Evolutionary conservation across 23 red algal species (phyloP), one percentile per base, ranked within the genome.

Genomic region (Gracilaria domingensis): DNA sequence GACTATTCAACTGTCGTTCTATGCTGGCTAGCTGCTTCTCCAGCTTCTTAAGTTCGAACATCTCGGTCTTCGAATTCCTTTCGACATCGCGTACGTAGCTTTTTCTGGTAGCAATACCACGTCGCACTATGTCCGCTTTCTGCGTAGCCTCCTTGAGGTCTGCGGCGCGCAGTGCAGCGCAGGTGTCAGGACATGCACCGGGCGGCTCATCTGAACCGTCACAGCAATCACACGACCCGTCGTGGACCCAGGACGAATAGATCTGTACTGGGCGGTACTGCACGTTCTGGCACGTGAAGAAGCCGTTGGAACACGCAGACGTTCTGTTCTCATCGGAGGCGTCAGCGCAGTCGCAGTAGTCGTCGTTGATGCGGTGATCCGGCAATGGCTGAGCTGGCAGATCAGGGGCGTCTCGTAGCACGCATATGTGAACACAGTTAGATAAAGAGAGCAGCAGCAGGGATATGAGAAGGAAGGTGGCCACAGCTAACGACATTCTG

Each of bases 181-280:
- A 98, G 12, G 66, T 82, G 42, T 96, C 91, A 11, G 77, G 34
- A 79, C 97, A 98, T 12, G 57, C 45, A 8, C 87, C 84, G 5
- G 69, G 20, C 35, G 61, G 81, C 60, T 98, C 97, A 74, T 98
- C 97, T 29, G 93, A 95, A 30, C 97, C 97, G 83, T 98, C 97
- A 56, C 97, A 98, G 60, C 97, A 98, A 44, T 98, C 97, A 55
- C 97, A 98, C 17, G 83, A 49, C 6, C 93, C 93, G 71, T 98
- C 97, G 80, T 90, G 80, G 12, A 98, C 93, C 42, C 77, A 86
- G 24, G 90, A 91, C n/a, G 93, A 76, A 39, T 58, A 77, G 48
- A 85, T 64, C 59, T 80, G 24, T 17, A 55, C 59, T 44, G 78
- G 21, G 24, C 85, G 40, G 60, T 86, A 76, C 14, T 20, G 59